A percentile compares a stretch with the other conserved stretches of the same genome.
phyloP scores from a whole-genome alignment of 768 basidiomycete species.

The Calocera cornea region DNA sequence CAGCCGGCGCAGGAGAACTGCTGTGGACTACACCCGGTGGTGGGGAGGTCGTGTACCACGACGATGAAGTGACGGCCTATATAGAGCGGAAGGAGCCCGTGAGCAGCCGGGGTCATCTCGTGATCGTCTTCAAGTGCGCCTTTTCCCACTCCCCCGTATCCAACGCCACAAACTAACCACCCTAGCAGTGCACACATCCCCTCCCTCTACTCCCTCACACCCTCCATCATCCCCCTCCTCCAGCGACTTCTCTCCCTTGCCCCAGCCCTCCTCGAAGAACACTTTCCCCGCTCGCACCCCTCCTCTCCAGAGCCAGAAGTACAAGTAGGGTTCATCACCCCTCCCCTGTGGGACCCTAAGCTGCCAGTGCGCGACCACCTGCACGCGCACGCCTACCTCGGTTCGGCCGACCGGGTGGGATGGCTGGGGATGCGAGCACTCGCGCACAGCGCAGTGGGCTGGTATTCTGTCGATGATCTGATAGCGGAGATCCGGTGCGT shows the following conservation, averaged over 20 bases:
- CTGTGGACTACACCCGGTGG: background rate
- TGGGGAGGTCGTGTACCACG: constrained; percentile 40
- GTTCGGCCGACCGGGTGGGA: constrained; percentile 48
- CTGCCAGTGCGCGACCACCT: constrained; percentile 70
- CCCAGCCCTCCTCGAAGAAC: constrained; percentile 3
- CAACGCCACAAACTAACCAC: constrained; percentile 12
- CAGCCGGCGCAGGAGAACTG: constrained; percentile 16
- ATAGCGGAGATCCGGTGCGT: constrained; percentile 68
- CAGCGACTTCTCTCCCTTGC: constrained; percentile 7
- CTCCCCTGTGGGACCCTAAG: constrained; percentile 62
- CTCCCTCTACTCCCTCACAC: constrained; percentile 57
- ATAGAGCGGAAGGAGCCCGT: constrained; percentile 56
- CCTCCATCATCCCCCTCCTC: constrained; percentile 21
- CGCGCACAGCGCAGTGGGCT: constrained; percentile 53
- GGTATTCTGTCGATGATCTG: constrained; percentile 65
- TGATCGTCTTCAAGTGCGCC: constrained; percentile 61
- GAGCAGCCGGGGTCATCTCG: constrained; percentile 57
- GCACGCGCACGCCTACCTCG: constrained; percentile 61
- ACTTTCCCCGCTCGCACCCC: constrained; percentile 38
- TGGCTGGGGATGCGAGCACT: constrained; percentile 49
- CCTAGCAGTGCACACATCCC: constrained; percentile 54
- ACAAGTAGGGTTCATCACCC: constrained; percentile 59
- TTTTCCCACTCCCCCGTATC: background rate
- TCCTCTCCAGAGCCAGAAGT: constrained; percentile 19
- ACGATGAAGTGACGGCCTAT: constrained; percentile 65